Evolutionary conservation across 2,329 filamentous ascomycete species (phyloP).

Genomic region (Colletotrichum tanaceti): DNA sequence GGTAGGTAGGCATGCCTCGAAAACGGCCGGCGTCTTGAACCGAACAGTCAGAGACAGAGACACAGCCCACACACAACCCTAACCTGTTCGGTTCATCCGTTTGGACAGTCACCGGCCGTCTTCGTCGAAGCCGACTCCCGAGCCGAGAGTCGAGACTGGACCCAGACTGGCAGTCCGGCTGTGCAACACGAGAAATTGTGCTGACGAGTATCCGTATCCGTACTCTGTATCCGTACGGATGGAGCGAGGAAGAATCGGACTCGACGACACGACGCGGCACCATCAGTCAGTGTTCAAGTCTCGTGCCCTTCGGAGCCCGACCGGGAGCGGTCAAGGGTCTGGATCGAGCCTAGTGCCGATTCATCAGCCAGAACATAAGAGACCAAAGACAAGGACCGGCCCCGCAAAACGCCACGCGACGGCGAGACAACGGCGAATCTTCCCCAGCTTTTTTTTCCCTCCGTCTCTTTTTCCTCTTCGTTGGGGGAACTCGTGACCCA

Average conservation of each 20-base stretch:
- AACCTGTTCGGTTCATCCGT: background rate
- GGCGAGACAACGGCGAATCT: constrained; percentile 42
- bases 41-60: background rate
- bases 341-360: constrained; percentile 37
- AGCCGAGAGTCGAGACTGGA: constrained; percentile 12
- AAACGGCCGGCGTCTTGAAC: background rate
- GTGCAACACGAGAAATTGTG: background rate
- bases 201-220: too few species aligned
- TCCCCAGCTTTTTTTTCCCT: constrained; percentile 30
- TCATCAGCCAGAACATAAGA: constrained; percentile 21
- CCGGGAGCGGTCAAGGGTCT: constrained; percentile 37
- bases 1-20: background rate
- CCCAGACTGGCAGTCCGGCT: background rate
- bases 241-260: background rate
- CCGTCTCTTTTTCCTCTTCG: background rate
- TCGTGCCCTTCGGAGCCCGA: background rate
- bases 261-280: background rate
- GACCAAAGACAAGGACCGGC: constrained; percentile 10
- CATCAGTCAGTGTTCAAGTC: background rate
- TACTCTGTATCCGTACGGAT: too few species aligned
- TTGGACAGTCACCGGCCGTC: background rate
- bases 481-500: constrained; percentile 18
- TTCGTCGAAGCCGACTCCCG: background rate
- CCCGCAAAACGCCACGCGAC: constrained; percentile 43
- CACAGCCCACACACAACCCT: background rate